A percentile compares a stretch with the other conserved stretches of the same genome.
phyloP scores from a whole-genome alignment of 495 filamentous ascomycete genomes.

The Hypoxylon subgilvum region DNA sequence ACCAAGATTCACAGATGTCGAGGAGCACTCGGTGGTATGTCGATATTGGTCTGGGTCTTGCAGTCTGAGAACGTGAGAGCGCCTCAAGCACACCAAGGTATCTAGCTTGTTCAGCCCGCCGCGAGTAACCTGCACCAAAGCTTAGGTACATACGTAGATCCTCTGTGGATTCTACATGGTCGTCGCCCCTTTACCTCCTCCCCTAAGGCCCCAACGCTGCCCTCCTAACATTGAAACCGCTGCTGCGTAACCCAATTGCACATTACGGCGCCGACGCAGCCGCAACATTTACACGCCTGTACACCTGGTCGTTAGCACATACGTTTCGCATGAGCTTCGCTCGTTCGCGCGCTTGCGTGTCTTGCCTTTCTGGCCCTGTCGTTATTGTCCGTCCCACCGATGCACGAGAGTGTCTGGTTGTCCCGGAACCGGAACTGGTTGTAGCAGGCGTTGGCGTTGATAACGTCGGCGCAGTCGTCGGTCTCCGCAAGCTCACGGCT shows the following conservation, averaged over 20 bases:
- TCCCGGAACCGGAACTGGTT: slow-evolving; percentile 49
- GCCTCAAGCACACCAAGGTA: no score
- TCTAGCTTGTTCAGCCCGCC: no score
- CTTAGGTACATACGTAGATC: no score
- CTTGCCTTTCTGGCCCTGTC: slow-evolving; percentile 44
- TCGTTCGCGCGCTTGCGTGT: background rate
- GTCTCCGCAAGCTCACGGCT: slow-evolving; percentile 42
- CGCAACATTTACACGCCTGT: slow-evolving; percentile 49
- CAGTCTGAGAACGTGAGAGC: no score
- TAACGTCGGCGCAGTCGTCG: slow-evolving; percentile 51
- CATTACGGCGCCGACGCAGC: slow-evolving; percentile 45
- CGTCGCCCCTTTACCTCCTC: background rate
- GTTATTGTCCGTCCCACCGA: slow-evolving; percentile 45
- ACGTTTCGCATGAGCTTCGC: background rate
- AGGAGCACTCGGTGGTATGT: no score
- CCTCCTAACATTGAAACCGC: slow-evolving; percentile 26
- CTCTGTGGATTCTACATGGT: no score
- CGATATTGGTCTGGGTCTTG: no score
- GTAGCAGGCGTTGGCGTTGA: slow-evolving; percentile 53
- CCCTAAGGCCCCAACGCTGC: slow-evolving; percentile 2
- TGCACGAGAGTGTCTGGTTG: slow-evolving; percentile 48
- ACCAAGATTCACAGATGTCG: no score
- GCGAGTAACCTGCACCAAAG: no score
- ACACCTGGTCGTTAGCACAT: background rate
- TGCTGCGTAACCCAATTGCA: slow-evolving; percentile 44